phyloP scores from a whole-genome alignment of 371 early-diverging fungal genomes.

The Fennellomyces sp. region DNA sequence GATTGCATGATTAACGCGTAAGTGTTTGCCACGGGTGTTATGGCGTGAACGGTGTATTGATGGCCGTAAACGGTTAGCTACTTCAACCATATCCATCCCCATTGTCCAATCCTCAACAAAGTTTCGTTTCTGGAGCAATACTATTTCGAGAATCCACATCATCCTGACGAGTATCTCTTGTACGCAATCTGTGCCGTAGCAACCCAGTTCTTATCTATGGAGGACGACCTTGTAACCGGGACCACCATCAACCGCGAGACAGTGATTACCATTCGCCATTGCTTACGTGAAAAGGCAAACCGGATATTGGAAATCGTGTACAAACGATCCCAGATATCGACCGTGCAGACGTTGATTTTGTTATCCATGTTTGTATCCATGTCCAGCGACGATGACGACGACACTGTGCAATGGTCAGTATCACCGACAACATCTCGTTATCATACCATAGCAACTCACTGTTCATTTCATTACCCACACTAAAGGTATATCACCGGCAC shows the following conservation, averaged over 20 bases:
- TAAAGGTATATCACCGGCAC: constrained; percentile 14
- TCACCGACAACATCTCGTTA: too few species aligned
- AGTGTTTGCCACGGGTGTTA: neutral
- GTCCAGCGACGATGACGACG: constrained; percentile 27
- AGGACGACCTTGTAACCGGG: constrained; percentile 9
- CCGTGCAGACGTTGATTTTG: constrained; percentile 38
- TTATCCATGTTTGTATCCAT: constrained; percentile 33
- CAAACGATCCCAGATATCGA: constrained; percentile 39
- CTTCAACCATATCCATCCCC: constrained; percentile 34
- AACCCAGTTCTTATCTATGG: constrained; percentile 9
- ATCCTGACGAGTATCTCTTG: constrained; percentile 35
- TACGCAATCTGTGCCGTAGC: constrained; percentile 33
- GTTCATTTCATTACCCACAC: neutral
- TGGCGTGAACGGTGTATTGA: too few species aligned
- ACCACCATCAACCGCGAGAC: constrained; percentile 5
- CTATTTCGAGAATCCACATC: constrained; percentile 33
- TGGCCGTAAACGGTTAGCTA: constrained; percentile 30
- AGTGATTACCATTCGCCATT: constrained; percentile 7
- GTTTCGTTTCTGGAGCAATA: constrained; percentile 40
- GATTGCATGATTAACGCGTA: constrained; percentile 38
- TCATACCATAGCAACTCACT: neutral
- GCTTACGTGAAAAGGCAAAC: constrained; percentile 24
- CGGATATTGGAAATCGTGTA: constrained; percentile 21
- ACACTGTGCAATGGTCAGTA: constrained; percentile 33
- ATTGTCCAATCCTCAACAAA: constrained; percentile 42